Conservation (phyloP, 2,329 filamentous ascomycete species). For the Aspergillus piperis region DNA sequence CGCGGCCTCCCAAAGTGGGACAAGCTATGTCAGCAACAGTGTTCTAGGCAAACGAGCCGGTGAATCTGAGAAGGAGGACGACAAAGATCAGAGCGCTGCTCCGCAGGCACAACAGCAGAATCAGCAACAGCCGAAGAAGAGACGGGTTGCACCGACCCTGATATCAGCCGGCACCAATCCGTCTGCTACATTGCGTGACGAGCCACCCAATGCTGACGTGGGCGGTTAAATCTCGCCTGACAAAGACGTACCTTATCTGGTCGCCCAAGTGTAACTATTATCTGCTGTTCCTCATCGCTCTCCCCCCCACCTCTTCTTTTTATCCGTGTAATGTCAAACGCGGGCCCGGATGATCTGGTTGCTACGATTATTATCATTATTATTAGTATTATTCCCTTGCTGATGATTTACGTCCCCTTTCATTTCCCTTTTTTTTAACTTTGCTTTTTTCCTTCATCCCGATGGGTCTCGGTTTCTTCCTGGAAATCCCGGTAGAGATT, state of each 20-base stretch:
- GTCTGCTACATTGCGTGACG: conserved; percentile 14
- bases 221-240: conserved; percentile 15
- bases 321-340: conserved; percentile 9
- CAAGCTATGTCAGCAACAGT: conserved; percentile 55
- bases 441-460: neutral
- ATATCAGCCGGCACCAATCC: conserved; percentile 43
- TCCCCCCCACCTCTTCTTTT: conserved; percentile 3
- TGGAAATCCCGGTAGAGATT: conserved; percentile 2
- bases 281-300: neutral
- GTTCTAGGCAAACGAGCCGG: conserved; percentile 56
- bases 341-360: neutral
- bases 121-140: conserved; percentile 60
- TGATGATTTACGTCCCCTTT: conserved; percentile 18
- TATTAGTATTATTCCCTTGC: neutral
- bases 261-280: conserved; percentile 6
- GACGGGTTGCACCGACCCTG: conserved; percentile 69
- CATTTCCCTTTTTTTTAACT: neutral
- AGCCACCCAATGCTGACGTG: conserved; percentile 17
- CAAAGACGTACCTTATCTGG: neutral
- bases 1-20: conserved; percentile 54
- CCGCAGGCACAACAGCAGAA: conserved; percentile 34
- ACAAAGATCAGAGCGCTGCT: conserved; percentile 44
- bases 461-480: neutral
- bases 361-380: neutral
- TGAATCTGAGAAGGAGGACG: conserved; percentile 50